Evolutionary conservation across 2,329 filamentous ascomycete genomes (phyloP), one percentile per base, ranked within the genome.

Genomic region (Didymella glomerata): DNA sequence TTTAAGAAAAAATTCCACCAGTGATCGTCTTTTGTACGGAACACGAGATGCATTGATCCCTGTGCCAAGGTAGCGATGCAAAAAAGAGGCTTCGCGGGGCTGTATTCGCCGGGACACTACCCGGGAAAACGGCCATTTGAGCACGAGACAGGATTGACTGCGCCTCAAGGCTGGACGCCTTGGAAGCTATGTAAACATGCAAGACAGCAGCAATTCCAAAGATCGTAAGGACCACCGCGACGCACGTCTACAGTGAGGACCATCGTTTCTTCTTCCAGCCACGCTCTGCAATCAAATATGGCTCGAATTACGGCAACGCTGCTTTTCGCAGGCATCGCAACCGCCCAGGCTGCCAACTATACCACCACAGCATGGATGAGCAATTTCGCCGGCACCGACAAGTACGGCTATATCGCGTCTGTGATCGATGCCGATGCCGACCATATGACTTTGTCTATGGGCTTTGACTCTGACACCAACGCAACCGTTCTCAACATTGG

Each of bases 321-420:
- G 18, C 44, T 54, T 11, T 50, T 59, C 11, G 50, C 56, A 41
- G 50, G 45, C 14, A 11, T 54, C 16, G 50, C 46, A 46, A 32
- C 50, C 14, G 51, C 51, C 24, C 44, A 54, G 16, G 11, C 51
- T 41, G 14, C 56, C 40, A 52, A 59, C 25, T 45, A 32, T 32
- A 59, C 56, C 2, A 59, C 49, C 16, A 54, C 49, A 32, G 49
- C 46, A 45, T 59, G 56, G 56, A 40, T 54, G 50, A 34, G 38
- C 25, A 54, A 54, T 2, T 38, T 48, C 14, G 56, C 45, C 4
- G 48, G 44, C 22, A 49, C 50, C 11, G 32, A 59, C 25, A 59
- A 54, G 11, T 54, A 40, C 25, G 45, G 56, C 16, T 59, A 59
- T n/a, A 38, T 54, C 32, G 56, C 49, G 6, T 59, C 56, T 20